phyloP scores from a whole-genome alignment of 306 rosid genomes.

The cucumber (Cucumis sativus) region DNA sequence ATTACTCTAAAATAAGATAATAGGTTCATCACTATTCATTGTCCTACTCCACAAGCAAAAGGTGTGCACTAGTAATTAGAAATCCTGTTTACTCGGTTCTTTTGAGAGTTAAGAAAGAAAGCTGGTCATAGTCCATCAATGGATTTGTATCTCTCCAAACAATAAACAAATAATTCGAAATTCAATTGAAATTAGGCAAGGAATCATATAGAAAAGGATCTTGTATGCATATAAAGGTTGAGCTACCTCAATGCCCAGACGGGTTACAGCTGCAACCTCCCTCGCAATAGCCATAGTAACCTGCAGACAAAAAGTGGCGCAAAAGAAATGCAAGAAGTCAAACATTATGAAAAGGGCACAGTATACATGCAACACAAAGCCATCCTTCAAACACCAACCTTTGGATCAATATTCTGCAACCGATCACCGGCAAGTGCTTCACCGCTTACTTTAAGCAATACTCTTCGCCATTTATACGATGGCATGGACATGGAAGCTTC shows the following conservation, averaged over 20 bases:
- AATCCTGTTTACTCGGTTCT: neutral
- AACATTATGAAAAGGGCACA: neutral
- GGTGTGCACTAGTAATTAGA: neutral
- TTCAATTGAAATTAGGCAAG: neutral
- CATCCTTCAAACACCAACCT: constrained; percentile 30
- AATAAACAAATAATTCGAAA: neutral
- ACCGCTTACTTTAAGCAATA: constrained; percentile 93
- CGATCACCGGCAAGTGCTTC: constrained; percentile 97
- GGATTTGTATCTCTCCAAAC: neutral
- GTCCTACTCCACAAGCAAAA: neutral
- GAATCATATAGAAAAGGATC: neutral
- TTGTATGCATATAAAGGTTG: neutral
- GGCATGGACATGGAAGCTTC: constrained; percentile 33
- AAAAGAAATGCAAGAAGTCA: neutral
- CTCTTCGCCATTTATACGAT: constrained; percentile 69
- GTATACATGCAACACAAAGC: neutral
- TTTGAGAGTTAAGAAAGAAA: neutral
- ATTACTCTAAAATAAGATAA: neutral
- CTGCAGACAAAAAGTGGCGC: constrained; percentile 20
- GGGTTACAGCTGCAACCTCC: constrained; percentile 92
- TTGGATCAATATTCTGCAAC: constrained; percentile 79
- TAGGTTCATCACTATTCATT: neutral
- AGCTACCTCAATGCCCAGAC: constrained; percentile 89
- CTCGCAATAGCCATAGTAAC: constrained; percentile 86
- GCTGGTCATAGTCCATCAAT: neutral